Evolutionary conservation across 2,329 filamentous ascomycete genomes (phyloP).

Genomic region (Lasiodiplodia sp.): DNA sequence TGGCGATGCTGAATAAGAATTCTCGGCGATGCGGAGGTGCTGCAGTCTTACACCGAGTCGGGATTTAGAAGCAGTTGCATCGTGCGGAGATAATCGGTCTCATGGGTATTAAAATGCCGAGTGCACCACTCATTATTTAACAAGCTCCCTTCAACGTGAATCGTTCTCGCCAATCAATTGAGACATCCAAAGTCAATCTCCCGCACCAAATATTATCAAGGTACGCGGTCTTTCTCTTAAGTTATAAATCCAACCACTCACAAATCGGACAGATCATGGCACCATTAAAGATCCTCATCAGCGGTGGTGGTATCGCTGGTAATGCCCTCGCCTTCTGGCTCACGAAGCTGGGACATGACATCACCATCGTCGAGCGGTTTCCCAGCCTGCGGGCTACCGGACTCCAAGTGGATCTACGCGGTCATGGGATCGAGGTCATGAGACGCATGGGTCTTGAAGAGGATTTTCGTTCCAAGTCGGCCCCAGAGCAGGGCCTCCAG

Average conservation of each 20-base stretch:
- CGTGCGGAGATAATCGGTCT: neutral
- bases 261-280: neutral
- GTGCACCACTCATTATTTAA: neutral
- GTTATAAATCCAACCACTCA: neutral
- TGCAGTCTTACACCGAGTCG: neutral
- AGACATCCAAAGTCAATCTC: neutral
- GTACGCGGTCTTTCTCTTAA: neutral
- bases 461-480: conserved; percentile 46
- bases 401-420: conserved; percentile 63
- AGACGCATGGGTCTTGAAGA: conserved; percentile 60
- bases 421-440: conserved; percentile 58
- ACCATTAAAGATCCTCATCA: conserved; percentile 40
- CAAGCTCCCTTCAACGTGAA: neutral
- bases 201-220: neutral
- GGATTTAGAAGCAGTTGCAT: neutral
- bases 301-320: conserved; percentile 40
- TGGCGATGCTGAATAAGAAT: neutral
- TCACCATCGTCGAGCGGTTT: conserved; percentile 54
- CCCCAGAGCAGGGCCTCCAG: conserved; percentile 58
- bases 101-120: neutral
- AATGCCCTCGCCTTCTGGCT: conserved; percentile 60
- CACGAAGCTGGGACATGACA: conserved; percentile 39
- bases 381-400: conserved; percentile 55
- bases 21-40: neutral
- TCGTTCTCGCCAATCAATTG: neutral